Percentiles rank a stretch among this genome's conserved stretches.
Evolutionary conservation across 345 rosid genomes (phyloP).

Genomic region (Barbarea vulgaris): DNA sequence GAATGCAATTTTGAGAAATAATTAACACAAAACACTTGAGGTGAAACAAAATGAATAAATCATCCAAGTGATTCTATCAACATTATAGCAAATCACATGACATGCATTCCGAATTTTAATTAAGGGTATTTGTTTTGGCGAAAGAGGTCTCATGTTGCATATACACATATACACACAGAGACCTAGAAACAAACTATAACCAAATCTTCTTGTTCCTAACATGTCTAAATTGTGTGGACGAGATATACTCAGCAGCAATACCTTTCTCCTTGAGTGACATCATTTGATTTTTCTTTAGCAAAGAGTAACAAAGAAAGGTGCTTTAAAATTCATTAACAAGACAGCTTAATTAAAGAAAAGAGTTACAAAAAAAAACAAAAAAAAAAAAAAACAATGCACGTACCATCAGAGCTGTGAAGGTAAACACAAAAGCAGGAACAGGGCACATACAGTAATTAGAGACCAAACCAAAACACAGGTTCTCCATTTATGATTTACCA

Average conservation of each 20-base stretch:
- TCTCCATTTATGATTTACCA: too few relatives aligned
- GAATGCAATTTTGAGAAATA: background rate
- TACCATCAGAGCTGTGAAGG: slow-evolving; percentile 84
- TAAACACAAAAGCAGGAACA: slow-evolving; percentile 31
- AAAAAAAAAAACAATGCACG: slow-evolving; percentile 31
- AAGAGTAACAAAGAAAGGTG: background rate
- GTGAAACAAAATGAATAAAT: background rate
- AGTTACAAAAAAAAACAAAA: background rate
- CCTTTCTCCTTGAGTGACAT: slow-evolving; percentile 85
- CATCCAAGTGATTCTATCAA: slow-evolving; percentile 19
- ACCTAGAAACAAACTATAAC: background rate
- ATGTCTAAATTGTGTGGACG: slow-evolving; percentile 64
- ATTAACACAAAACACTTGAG: background rate
- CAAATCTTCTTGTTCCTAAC: slow-evolving; percentile 65
- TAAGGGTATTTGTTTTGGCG: background rate
- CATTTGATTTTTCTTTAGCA: slow-evolving; percentile 83
- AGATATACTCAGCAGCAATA: slow-evolving; percentile 85
- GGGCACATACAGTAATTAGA: slow-evolving; percentile 23
- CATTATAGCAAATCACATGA: background rate
- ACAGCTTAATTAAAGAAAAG: background rate
- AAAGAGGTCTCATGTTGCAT: background rate
- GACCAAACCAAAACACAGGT: background rate
- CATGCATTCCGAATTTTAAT: background rate
- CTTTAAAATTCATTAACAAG: background rate
- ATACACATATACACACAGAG: background rate